Percentiles rank a stretch among this genome's conserved stretches.
phyloP scores from a whole-genome alignment of 768 basidiomycete genomes.

The Coprinopsis marcescibilis region DNA sequence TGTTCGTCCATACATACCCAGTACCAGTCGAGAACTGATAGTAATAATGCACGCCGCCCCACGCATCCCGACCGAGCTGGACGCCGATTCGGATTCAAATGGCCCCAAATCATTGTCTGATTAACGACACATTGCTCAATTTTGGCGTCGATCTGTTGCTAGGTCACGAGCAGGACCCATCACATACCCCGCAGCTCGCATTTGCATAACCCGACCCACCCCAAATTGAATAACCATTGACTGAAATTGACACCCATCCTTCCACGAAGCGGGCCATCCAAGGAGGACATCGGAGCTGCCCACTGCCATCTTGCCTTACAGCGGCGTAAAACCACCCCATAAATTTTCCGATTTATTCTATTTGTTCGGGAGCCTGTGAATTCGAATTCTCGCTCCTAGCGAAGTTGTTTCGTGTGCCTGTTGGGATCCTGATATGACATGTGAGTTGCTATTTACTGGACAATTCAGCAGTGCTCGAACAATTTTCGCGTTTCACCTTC shows the following conservation, averaged over 20 bases:
- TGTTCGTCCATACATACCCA: too few relatives aligned
- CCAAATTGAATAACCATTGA: too few relatives aligned
- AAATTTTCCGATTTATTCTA: too few relatives aligned
- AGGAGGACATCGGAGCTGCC: too few relatives aligned
- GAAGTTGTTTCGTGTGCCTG: constrained; percentile 2
- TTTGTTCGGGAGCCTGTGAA: too few relatives aligned
- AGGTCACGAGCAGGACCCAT: background rate
- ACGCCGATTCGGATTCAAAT: constrained; percentile 1
- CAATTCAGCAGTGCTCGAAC: background rate
- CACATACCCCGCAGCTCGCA: background rate
- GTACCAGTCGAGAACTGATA: too few relatives aligned
- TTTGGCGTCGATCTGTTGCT: background rate
- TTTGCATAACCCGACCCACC: background rate
- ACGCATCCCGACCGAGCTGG: background rate
- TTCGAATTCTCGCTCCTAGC: background rate
- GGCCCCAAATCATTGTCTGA: background rate
- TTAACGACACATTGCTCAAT: background rate
- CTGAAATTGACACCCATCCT: too few relatives aligned
- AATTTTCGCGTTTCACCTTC: too few relatives aligned
- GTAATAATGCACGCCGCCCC: background rate
- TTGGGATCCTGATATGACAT: background rate
- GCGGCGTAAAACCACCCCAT: too few relatives aligned
- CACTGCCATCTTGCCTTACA: too few relatives aligned
- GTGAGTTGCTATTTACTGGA: background rate
- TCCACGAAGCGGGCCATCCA: too few relatives aligned